phyloP scores from a whole-genome alignment of 2,329 filamentous ascomycete species.

The Microsporum ferrugineum region DNA sequence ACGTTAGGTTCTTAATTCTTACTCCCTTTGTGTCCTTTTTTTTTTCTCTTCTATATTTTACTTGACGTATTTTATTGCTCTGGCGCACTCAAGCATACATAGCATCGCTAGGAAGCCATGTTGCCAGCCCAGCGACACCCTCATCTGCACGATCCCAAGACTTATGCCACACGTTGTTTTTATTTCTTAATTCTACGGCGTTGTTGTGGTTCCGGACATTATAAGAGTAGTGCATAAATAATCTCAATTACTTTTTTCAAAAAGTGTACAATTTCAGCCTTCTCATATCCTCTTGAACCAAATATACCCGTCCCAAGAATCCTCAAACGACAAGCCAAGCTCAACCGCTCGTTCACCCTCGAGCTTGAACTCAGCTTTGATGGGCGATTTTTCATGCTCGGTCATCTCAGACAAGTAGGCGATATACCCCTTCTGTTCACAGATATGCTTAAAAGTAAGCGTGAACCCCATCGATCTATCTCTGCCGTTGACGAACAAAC shows the following conservation, averaged over 20 bases:
- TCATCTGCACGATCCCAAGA: conserved; percentile 1
- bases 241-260: background rate
- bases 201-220: background rate
- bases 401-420: conserved; percentile 16
- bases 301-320: conserved; percentile 16
- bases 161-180: background rate
- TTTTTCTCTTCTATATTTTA: conserved; percentile 3
- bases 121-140: background rate
- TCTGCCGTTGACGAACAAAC: conserved; percentile 24
- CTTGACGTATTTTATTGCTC: background rate
- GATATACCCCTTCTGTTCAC: conserved; percentile 19
- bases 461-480: conserved; percentile 25
- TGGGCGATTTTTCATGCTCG: conserved; percentile 10
- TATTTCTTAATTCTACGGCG: background rate
- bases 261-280: background rate
- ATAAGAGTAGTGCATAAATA: background rate
- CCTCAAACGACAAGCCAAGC: conserved; percentile 18
- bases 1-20: conserved; percentile 10
- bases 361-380: conserved; percentile 16
- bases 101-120: background rate
- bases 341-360: conserved; percentile 14
- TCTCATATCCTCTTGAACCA: conserved; percentile 13
- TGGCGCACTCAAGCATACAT: background rate
- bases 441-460: conserved; percentile 23
- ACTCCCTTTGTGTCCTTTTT: conserved; percentile 6